Percentiles rank a stretch among this genome's conserved stretches.
These are phyloP conservation scores for Panicum hallii DNA, from an alignment of 202 grass and related monocot genomes.

Conservation along the genomic window DNA sequence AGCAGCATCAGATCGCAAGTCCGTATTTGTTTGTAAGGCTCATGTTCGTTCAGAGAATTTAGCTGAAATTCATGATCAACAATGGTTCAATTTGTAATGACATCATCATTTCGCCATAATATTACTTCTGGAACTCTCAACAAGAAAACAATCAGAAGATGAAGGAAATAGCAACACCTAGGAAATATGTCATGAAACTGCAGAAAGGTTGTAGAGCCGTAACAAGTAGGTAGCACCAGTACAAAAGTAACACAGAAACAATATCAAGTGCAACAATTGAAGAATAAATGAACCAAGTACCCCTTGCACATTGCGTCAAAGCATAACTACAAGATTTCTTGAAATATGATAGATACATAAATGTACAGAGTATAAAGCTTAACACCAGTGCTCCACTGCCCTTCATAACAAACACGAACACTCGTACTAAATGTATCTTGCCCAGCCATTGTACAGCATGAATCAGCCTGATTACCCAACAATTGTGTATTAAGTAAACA, in stretches of 20 bases:
- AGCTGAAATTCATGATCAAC: conserved; percentile 11
- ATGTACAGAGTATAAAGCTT: conserved; percentile 31
- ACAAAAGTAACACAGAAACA: conserved; percentile 18
- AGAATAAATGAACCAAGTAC: conserved; percentile 11
- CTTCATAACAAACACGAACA: background rate
- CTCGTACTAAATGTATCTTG: background rate
- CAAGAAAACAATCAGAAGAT: conserved; percentile 11
- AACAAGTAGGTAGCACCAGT: background rate
- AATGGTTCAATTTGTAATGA: background rate
- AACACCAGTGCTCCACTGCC: background rate
- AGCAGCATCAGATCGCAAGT: conserved; percentile 1
- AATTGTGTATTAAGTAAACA: conserved; percentile 6
- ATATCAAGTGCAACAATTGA: conserved; percentile 22
- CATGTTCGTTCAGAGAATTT: background rate
- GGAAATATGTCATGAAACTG: conserved; percentile 19
- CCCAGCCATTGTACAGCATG: conserved; percentile 9
- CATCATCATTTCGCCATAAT: conserved; percentile 9
- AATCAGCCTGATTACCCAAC: conserved; percentile 16
- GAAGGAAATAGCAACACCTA: conserved; percentile 5
- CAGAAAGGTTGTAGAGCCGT: background rate
- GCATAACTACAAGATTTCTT: conserved; percentile 26
- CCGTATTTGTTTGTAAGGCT: background rate
- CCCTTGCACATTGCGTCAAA: background rate
- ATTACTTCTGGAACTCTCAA: background rate
- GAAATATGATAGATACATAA: conserved; percentile 31